Conservation (phyloP, 2,329 filamentous ascomycete genomes). For the Ilyonectria robusta region DNA sequence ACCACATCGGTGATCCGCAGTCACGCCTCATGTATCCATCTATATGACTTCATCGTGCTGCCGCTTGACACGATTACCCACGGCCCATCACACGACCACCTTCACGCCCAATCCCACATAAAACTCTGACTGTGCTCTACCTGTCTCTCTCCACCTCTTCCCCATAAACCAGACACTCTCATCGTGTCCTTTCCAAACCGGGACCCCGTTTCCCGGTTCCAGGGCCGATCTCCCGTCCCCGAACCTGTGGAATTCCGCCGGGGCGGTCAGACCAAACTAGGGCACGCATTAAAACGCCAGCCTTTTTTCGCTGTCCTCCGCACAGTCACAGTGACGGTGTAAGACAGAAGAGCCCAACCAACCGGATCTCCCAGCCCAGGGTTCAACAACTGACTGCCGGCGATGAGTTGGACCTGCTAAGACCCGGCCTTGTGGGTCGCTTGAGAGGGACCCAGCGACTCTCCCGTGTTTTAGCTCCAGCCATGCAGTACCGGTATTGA, state of each 20-base stretch:
- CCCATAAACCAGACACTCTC: not conserved
- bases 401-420: slow-evolving; percentile 7
- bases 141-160: slow-evolving; percentile 12
- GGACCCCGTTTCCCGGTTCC: slow-evolving; percentile 5
- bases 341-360: not conserved
- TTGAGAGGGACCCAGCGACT: slow-evolving; percentile 2
- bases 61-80: not conserved
- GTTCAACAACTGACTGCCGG: slow-evolving; percentile 5
- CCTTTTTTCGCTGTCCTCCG: not conserved
- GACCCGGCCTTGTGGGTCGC: slow-evolving; percentile 10
- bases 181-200: not conserved
- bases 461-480: slow-evolving; percentile 14
- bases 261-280: not conserved
- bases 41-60: not conserved
- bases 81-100: slow-evolving; percentile 9
- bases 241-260: not conserved
- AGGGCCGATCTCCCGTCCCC: slow-evolving; percentile 3
- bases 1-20: not conserved
- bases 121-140: not conserved
- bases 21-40: not conserved
- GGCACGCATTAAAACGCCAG: not conserved
- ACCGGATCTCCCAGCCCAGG: slow-evolving; percentile 1
- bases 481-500: not conserved
- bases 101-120: not conserved
- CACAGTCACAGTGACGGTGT: slow-evolving; percentile 16